Percentiles rank a stretch among this genome's conserved stretches.
These are phyloP conservation scores for Eucalyptus erythrocorys DNA, from an alignment of 345 rosid species.

Conservation along the genomic window DNA sequence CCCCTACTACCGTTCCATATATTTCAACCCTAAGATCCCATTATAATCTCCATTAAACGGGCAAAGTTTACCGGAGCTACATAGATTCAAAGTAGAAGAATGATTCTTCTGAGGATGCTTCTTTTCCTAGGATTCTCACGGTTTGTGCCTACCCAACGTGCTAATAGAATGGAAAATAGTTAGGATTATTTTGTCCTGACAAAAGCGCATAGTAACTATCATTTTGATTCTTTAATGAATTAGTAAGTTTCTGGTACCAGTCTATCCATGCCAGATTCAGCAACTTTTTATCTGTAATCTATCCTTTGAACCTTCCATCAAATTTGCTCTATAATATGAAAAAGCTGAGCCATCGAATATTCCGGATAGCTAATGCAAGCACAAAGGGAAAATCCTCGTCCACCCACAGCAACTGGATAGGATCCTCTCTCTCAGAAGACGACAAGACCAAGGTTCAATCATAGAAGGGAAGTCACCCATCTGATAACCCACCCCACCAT, in stretches of 20 bases:
- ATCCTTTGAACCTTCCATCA: background rate
- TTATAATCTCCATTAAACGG: background rate
- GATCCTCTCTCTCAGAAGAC: background rate
- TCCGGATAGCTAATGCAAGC: background rate
- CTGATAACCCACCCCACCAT: background rate
- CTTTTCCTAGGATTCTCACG: background rate
- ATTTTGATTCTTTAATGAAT: background rate
- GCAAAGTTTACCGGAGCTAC: background rate
- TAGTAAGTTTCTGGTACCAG: background rate
- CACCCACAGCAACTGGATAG: background rate
- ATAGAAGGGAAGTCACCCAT: background rate
- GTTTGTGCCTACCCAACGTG: background rate
- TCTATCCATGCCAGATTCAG: background rate
- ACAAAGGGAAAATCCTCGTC: background rate
- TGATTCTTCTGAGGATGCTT: background rate
- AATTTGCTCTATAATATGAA: background rate
- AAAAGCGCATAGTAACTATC: background rate
- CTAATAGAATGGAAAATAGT: background rate
- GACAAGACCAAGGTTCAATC: background rate
- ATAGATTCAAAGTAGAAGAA: background rate
- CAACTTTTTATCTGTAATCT: background rate
- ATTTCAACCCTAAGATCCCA: background rate
- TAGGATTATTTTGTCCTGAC: background rate
- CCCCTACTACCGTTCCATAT: background rate
- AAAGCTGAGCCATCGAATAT: background rate